Evolutionary conservation across 78 protist species (phyloP), one percentile per base, ranked within the genome.

Genomic region (Cavenderia fasciculata): DNA sequence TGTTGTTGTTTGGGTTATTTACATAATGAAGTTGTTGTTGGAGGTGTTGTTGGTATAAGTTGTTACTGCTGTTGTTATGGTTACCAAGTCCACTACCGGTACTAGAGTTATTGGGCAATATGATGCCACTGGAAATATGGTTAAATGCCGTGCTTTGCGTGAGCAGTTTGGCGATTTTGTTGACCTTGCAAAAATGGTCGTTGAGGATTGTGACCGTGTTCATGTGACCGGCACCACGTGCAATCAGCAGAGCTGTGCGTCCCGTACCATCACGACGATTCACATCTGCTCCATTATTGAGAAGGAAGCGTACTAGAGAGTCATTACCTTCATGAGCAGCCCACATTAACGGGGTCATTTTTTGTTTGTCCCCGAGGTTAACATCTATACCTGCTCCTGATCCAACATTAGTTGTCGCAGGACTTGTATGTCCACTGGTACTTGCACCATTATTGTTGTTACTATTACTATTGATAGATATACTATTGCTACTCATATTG

Each of bases 341-440:
- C 87, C 87, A 77, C 87, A 77, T 77, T 8, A 77, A 21, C 1
- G 76, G 59, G 2, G 87, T 77, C 87, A 77, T 77, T 36, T 77
- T 77, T 51, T 46, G 44, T 36, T 49, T 41, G 51, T 77, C 87
- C n/a, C 57, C 21, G 21, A 77, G 51, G 25, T 77, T 77, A 23
- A 77, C 41, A 38, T 77, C 87, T 33, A 77, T 44, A 29, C 43
- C 31, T n/a, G n/a, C n/a, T n/a, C n/a, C n/a, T n/a, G n/a, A n/a
- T n/a, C n/a, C n/a, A 12, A 27, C 34, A 18, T 44, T 40, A 16
- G n/a, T 61, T 19, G 19, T 31, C 25, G 5, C 14, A 14, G 34
- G 1, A 43, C 12, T 29, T 46, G 11, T 47, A 36, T 56, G 11
- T n/a, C 62, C 21, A 66, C 25, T 68, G 27, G 59, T 38, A 44